phyloP scores from a whole-genome alignment of 2,329 filamentous ascomycete species.

The Fusarium bulbicola region DNA sequence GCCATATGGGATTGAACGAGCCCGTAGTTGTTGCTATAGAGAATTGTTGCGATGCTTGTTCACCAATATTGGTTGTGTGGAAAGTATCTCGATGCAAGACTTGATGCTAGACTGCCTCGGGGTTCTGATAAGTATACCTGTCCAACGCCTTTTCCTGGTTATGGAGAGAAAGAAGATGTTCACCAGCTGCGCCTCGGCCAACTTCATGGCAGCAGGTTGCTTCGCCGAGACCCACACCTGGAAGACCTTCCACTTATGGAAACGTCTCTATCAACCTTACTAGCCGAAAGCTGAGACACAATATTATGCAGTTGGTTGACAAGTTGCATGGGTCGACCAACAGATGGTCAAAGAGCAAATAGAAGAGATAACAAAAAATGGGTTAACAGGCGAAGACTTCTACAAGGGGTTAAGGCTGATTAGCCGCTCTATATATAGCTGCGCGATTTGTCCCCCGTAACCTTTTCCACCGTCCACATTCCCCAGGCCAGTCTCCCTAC shows the following conservation, averaged over 20 bases:
- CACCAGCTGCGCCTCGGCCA: neutral
- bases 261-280: neutral
- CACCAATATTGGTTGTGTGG: no score
- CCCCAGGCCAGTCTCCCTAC: neutral
- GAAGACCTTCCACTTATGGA: neutral
- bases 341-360: neutral
- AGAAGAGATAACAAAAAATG: no score
- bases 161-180: neutral
- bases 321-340: neutral
- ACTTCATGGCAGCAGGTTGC: neutral
- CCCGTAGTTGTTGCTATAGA: no score
- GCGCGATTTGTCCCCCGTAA: neutral
- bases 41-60: no score
- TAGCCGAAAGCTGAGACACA: neutral
- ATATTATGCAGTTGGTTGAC: slow-evolving; percentile 12
- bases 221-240: neutral
- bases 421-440: neutral
- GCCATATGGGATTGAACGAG: no score
- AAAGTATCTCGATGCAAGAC: no score
- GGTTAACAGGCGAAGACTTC: no score
- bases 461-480: neutral
- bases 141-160: neutral
- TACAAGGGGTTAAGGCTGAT: neutral
- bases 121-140: neutral
- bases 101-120: no score